Base-by-base conservation (phyloP, 2,329 filamentous ascomycete genomes). In the Colletotrichum higginsianum region DNA sequence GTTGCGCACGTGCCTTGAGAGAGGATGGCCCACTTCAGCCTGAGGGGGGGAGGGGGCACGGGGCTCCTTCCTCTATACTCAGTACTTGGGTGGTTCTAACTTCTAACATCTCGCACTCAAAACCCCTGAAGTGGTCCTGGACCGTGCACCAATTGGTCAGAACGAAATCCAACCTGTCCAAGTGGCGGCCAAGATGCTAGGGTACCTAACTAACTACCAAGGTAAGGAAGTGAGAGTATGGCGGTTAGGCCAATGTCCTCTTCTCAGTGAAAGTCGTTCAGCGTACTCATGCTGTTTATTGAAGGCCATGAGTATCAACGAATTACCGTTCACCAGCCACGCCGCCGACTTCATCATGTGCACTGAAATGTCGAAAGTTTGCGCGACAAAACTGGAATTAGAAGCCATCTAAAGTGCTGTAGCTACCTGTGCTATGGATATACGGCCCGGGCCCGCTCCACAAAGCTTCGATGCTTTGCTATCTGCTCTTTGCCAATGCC, bases 361-460 rank as follows among this genome's bases (percentile, higher is more conserved):
- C 47, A n/a, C 11, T 8, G 11, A 9, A 9, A 26, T 49, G 38
- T 26, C 18, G 44, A 66, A 35, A 46, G 13, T 30, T 44, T 66
- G 40, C 55, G 55, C 46, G 47, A 66, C 49, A n/a, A 35, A 64
- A 69, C 40, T 63, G 67, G 61, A 57, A 72, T 66, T 61, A 71
- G 16, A 66, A 72, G 67, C 61, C 61, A 66, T 72, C 55, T 71
- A 56, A 61, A 65, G 56, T 70, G 49, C 66, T 66, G 61, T 71
- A 64, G 66, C 68, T 52, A 61, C 64, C 40, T 66, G 16, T 66
- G 61, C 70, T 46, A 26, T 61, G 67, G 55, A 65, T 46, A 49
- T 42, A 66, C 61, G 66, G 49, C 26, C 67, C 61, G 67, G 66
- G 67, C 47, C 70, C 67, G 61, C 50, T 57, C 44, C 50, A 8